Conservation (phyloP, 2,329 filamentous ascomycete species). For the Penicillium sp. region DNA sequence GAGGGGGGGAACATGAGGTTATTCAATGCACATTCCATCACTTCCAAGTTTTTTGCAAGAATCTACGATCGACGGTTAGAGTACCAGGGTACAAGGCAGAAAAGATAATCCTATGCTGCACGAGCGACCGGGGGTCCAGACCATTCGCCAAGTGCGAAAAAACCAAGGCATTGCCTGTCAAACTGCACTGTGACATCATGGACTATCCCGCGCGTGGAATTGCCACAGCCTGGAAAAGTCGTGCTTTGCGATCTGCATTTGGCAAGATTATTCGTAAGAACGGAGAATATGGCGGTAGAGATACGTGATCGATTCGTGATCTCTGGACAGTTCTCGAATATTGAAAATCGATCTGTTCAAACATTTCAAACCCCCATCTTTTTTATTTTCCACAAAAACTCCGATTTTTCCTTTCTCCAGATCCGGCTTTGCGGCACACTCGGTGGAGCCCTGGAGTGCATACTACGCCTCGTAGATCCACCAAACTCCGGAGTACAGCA, state of each 20-base stretch:
- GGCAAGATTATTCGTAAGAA: background rate
- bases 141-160: constrained; percentile 18
- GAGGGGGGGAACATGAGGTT: background rate
- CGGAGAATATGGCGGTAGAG: background rate
- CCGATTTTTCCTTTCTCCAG: constrained; percentile 8
- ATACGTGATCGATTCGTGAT: background rate
- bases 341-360: background rate
- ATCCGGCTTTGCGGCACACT: constrained; percentile 22
- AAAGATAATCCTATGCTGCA: constrained; percentile 9
- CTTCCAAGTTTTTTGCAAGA: background rate
- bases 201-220: constrained; percentile 13
- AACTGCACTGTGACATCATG: constrained; percentile 25
- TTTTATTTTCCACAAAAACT: background rate
- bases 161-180: constrained; percentile 28
- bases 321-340: background rate
- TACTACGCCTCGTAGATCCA: constrained; percentile 5
- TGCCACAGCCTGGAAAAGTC: constrained; percentile 10
- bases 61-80: background rate
- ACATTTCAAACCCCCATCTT: background rate
- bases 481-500: constrained; percentile 21
- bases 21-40: constrained; percentile 1
- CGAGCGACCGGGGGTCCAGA: constrained; percentile 21
- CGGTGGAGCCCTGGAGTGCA: constrained; percentile 16
- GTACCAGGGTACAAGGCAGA: constrained; percentile 1
- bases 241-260: constrained; percentile 9